Conservation (phyloP, 139 green algal genomes). For the Closterium sp. region DNA sequence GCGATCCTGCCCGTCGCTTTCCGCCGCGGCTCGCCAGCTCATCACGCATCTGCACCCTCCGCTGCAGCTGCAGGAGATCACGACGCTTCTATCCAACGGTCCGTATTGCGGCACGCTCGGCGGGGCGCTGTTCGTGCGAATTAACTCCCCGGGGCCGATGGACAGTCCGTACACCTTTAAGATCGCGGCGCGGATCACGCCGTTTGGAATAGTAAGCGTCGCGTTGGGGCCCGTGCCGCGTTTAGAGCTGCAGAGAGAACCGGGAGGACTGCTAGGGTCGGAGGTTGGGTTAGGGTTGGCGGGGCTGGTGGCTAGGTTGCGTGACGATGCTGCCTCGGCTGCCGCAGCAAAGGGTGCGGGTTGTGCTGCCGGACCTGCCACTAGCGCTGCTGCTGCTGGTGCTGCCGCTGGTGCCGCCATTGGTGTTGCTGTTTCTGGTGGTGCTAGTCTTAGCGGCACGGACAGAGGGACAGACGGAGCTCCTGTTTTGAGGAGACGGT, state of each 20-base stretch:
- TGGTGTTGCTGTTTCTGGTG: neutral
- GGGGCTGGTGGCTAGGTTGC: neutral
- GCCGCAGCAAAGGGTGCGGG: neutral
- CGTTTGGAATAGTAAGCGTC: constrained; percentile 11
- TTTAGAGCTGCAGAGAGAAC: constrained; percentile 2
- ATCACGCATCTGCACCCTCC: constrained; percentile 10
- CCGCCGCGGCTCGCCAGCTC: constrained; percentile 1
- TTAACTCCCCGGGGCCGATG: constrained; percentile 20
- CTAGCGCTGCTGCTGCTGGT: neutral
- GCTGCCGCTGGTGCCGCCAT: neutral
- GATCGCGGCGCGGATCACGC: constrained; percentile 18
- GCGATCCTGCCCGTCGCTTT: neutral
- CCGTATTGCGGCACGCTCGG: constrained; percentile 30
- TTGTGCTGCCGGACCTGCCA: neutral
- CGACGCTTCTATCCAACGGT: constrained; percentile 31
- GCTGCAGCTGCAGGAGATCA: constrained; percentile 33
- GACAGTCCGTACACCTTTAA: constrained; percentile 18
- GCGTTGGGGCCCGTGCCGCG: constrained; percentile 10
- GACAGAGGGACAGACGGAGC: neutral
- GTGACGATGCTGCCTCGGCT: neutral
- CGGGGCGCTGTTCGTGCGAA: constrained; percentile 27
- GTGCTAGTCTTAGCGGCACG: neutral
- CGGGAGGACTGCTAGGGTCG: neutral
- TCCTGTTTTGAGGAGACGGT: neutral
- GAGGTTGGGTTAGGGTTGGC: neutral